A percentile compares a stretch with the other conserved stretches of the same genome.
Conservation (phyloP, 352 stramenopile species). For the Phytophthora brassicae region DNA sequence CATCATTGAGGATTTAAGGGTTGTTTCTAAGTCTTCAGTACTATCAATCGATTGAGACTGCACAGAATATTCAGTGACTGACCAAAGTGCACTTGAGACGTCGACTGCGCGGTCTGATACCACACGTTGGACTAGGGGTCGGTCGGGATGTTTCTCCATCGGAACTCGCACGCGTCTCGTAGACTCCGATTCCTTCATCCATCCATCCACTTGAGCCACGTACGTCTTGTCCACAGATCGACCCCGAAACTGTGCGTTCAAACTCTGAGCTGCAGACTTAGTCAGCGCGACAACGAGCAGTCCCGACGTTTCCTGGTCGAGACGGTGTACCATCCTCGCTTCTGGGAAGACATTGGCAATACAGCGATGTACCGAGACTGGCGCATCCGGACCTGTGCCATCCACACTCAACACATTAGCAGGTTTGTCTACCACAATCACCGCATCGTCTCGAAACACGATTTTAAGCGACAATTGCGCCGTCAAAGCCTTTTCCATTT, state of each 20-base stretch:
- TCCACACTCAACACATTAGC: conserved; percentile 62
- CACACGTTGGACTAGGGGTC: conserved; percentile 55
- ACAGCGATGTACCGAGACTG: conserved; percentile 48
- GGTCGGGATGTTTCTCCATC: conserved; percentile 53
- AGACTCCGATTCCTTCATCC: conserved; percentile 28
- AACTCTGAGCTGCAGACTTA: conserved; percentile 50
- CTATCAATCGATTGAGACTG: conserved; percentile 8
- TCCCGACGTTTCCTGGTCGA: conserved; percentile 77
- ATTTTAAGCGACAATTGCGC: conserved; percentile 32
- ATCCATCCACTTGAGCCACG: conserved; percentile 50
- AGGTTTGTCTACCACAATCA: conserved; percentile 68
- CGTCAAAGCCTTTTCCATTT: conserved; percentile 16
- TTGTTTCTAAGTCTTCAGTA: neutral
- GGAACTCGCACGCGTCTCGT: conserved; percentile 37
- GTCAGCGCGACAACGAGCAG: conserved; percentile 72
- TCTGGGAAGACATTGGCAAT: conserved; percentile 49
- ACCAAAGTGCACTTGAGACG: conserved; percentile 32
- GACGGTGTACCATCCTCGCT: conserved; percentile 74
- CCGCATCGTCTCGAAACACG: conserved; percentile 52
- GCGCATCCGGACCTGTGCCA: conserved; percentile 31
- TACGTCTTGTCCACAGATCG: conserved; percentile 64
- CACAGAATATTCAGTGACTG: conserved; percentile 37
- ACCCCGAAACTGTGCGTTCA: conserved; percentile 71
- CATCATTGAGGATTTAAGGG: conserved; percentile 42
- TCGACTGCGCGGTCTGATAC: conserved; percentile 31